Conservation (phyloP, 257 asterid genomes). For the Fraxinus cuspidata region DNA sequence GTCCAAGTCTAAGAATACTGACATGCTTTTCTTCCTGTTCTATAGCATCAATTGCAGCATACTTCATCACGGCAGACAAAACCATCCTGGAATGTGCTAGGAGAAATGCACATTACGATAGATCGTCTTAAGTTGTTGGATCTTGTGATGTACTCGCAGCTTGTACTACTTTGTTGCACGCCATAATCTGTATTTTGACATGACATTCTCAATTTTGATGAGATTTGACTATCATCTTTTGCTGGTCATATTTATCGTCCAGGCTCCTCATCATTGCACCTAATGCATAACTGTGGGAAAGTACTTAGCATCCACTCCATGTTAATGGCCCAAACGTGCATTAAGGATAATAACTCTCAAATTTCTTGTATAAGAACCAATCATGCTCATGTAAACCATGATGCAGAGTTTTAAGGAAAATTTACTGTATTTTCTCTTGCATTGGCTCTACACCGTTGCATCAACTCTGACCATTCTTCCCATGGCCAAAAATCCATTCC, state of each 20-base stretch:
- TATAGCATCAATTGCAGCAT: constrained; percentile 80
- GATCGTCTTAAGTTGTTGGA: constrained; percentile 32
- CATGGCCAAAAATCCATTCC: constrained; percentile 50
- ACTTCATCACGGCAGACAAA: constrained; percentile 85
- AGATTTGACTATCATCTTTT: neutral
- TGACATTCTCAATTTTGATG: neutral
- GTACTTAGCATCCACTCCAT: neutral
- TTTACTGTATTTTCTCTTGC: constrained; percentile 25
- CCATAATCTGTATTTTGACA: neutral
- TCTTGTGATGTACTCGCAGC: neutral
- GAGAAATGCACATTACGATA: constrained; percentile 56
- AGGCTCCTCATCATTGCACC: neutral
- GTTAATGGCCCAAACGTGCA: too few species aligned
- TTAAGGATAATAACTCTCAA: too few species aligned
- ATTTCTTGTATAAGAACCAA: too few species aligned
- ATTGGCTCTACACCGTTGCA: constrained; percentile 31
- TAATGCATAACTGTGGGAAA: too few species aligned
- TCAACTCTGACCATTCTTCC: constrained; percentile 40
- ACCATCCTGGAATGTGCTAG: constrained; percentile 76
- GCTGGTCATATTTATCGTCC: neutral
- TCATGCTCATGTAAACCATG: too few species aligned
- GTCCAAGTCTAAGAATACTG: neutral
- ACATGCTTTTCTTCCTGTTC: neutral
- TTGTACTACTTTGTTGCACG: neutral
- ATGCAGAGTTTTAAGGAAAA: too few species aligned